These are phyloP conservation scores for Globisporangium viniferum DNA, from an alignment of 352 stramenopile species.

Conservation along the genomic window DNA sequence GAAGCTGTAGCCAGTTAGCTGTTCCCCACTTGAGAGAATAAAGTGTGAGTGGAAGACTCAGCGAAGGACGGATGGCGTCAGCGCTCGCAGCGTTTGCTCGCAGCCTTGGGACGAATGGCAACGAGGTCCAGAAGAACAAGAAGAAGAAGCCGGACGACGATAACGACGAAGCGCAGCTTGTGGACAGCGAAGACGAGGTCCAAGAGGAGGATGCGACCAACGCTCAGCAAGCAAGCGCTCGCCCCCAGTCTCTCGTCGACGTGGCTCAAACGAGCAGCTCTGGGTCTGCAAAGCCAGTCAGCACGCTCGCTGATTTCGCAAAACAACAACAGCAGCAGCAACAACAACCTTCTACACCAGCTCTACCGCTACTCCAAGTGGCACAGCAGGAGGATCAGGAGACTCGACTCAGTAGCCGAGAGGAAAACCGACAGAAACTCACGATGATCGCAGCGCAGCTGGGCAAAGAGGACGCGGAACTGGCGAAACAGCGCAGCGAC, in stretches of 20 bases:
- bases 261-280: background rate
- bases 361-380: slow-evolving; percentile 21
- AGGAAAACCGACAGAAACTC: slow-evolving; percentile 14
- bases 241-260: background rate
- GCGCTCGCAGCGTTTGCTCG: slow-evolving; percentile 11
- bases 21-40: too few relatives aligned
- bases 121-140: background rate
- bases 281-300: background rate
- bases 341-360: slow-evolving; percentile 3
- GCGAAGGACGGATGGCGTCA: slow-evolving; percentile 4
- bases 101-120: background rate
- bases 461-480: slow-evolving; percentile 29
- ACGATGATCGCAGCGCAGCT: slow-evolving; percentile 29
- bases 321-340: slow-evolving; percentile 22
- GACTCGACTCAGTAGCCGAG: background rate
- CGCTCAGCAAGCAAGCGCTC: background rate
- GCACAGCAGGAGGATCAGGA: slow-evolving; percentile 13
- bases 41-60: too few relatives aligned
- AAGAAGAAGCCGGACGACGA: slow-evolving; percentile 4
- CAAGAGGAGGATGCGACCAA: slow-evolving; percentile 4
- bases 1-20: too few relatives aligned
- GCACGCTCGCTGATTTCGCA: slow-evolving; percentile 30
- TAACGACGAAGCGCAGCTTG: slow-evolving; percentile 31
- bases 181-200: slow-evolving; percentile 24
- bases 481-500: slow-evolving; percentile 14